A percentile compares a stretch with the other conserved stretches of the same genome.
Evolutionary conservation across 805 yeast genomes (phyloP).

Genomic region (Helenozyma baotianmanensis): DNA sequence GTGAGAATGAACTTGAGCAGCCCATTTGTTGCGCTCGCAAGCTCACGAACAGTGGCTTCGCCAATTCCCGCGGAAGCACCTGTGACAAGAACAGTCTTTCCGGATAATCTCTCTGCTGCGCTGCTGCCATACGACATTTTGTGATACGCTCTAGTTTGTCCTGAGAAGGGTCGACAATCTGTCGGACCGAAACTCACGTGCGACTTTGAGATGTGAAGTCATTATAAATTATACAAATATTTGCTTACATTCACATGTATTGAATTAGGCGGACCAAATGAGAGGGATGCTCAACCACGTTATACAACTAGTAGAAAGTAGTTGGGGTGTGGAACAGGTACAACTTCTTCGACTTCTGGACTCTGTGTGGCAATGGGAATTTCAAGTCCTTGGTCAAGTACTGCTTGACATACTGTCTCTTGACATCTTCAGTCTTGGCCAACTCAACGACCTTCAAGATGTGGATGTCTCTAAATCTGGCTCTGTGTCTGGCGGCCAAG

Average conservation of each 20-base stretch:
- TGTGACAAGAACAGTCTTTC: slow-evolving; percentile 74
- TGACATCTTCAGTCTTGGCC: slow-evolving; percentile 95
- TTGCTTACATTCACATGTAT: slow-evolving; percentile 14
- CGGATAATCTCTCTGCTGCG: slow-evolving; percentile 77
- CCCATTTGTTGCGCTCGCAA: slow-evolving; percentile 77
- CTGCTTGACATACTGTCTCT: slow-evolving; percentile 99
- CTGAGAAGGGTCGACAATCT: too few relatives aligned
- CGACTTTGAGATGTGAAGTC: too few relatives aligned
- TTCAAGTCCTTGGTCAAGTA: slow-evolving; percentile 90
- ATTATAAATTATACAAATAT: too few relatives aligned
- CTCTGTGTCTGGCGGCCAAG: slow-evolving; percentile 99
- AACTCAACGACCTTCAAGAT: slow-evolving; percentile 99
- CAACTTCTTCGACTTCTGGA: slow-evolving; percentile 82
- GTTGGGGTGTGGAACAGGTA: slow-evolving; percentile 93
- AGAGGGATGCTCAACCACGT: slow-evolving; percentile 2
- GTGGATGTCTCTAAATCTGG: slow-evolving; percentile 99
- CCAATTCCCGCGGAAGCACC: slow-evolving; percentile 99
- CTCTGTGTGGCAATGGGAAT: slow-evolving; percentile 99
- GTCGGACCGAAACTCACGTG: too few relatives aligned
- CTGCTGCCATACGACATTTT: slow-evolving; percentile 61
- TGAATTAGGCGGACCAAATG: slow-evolving; percentile 13
- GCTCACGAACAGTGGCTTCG: slow-evolving; percentile 85
- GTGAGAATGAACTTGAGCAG: slow-evolving; percentile 64
- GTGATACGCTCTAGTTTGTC: too few relatives aligned
- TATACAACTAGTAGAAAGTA: slow-evolving; percentile 79